phyloP scores from a whole-genome alignment of 108 stramenopile species.

The Nitzschia sp. region DNA sequence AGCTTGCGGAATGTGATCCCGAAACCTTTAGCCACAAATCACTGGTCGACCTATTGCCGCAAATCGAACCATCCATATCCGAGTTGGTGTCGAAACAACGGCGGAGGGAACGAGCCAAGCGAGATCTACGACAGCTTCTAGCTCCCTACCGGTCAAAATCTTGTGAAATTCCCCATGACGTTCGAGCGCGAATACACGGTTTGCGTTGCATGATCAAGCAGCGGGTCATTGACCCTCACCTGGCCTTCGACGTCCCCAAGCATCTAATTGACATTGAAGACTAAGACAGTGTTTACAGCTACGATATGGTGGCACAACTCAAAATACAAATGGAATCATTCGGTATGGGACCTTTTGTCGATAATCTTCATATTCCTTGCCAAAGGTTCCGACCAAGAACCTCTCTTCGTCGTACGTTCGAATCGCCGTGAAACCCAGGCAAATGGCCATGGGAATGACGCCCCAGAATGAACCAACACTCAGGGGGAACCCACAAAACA shows the following conservation, averaged over 20 bases:
- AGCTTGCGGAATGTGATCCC: constrained; percentile 31
- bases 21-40: constrained; percentile 37
- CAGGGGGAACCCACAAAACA: neutral
- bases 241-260: neutral
- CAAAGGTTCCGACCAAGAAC: neutral
- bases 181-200: neutral
- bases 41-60: constrained; percentile 37
- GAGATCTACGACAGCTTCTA: constrained; percentile 25
- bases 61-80: constrained; percentile 28
- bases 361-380: neutral
- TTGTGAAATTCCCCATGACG: neutral
- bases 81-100: constrained; percentile 40
- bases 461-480: neutral
- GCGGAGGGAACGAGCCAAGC: constrained; percentile 34
- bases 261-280: neutral
- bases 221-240: neutral
- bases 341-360: neutral
- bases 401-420: neutral
- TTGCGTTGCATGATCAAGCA: neutral
- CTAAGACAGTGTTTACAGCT: no score
- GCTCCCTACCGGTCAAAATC: neutral
- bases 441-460: neutral
- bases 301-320: neutral
- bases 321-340: neutral
- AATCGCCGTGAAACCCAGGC: neutral